Percentiles rank a stretch among this genome's conserved stretches.
Evolutionary conservation across 2,329 filamentous ascomycete species (phyloP).

Genomic region (Colletotrichum sp.): DNA sequence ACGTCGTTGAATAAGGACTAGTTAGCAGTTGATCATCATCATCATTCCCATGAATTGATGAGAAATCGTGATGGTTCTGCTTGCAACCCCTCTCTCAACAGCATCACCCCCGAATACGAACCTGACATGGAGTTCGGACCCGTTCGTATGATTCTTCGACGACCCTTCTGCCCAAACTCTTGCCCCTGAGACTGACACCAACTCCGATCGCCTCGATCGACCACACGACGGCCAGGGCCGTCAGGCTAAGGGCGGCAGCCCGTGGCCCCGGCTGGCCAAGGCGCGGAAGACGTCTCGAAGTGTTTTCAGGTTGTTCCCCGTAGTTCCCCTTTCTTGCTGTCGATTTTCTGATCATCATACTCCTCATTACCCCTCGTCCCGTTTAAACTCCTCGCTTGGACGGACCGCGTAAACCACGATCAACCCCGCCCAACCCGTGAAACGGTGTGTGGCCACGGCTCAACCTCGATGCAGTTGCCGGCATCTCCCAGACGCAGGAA

Average conservation of each 20-base stretch:
- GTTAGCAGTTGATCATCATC: not conserved
- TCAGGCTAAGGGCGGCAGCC: not conserved
- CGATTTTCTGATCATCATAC: not conserved
- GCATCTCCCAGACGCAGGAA: not conserved
- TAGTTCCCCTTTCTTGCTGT: not conserved
- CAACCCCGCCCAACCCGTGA: not conserved
- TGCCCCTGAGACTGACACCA: not conserved
- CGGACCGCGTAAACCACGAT: not conserved
- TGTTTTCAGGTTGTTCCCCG: not conserved
- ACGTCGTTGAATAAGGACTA: not conserved
- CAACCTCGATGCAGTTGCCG: not conserved
- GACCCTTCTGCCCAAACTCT: not conserved
- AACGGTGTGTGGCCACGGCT: not conserved
- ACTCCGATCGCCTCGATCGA: not conserved
- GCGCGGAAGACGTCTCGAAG: constrained; percentile 1
- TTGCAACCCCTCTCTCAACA: not conserved
- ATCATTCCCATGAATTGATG: too few relatives aligned
- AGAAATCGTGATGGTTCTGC: not conserved
- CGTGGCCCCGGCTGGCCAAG: not conserved
- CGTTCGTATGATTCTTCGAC: not conserved
- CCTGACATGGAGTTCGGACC: not conserved
- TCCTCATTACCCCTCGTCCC: not conserved
- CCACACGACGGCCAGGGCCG: not conserved
- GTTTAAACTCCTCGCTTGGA: not conserved
- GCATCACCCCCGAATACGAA: not conserved